These are phyloP conservation scores for Lentinus tigrinus DNA, from an alignment of 768 basidiomycete genomes.

Conservation along the genomic window DNA sequence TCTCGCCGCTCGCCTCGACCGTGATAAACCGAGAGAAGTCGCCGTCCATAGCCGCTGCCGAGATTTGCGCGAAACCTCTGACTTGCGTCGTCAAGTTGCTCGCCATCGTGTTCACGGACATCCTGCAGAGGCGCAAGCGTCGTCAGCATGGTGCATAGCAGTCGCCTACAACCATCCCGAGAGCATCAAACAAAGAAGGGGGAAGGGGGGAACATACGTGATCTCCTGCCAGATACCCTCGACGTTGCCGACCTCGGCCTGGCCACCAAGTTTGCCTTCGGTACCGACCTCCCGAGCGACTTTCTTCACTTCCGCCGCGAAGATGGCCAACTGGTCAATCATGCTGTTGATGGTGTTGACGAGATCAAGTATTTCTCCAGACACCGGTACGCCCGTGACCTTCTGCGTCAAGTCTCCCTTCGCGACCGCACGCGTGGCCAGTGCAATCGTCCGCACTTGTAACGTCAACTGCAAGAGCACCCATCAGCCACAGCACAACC, in stretches of 20 bases:
- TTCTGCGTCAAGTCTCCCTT: slow-evolving; percentile 92
- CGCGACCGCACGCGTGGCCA: slow-evolving; percentile 93
- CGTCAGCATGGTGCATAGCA: slow-evolving; percentile 8
- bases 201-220: slow-evolving; percentile 61
- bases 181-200: background rate
- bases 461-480: slow-evolving; percentile 65
- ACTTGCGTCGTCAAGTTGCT: slow-evolving; percentile 97
- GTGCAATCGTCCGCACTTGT: slow-evolving; percentile 92
- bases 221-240: slow-evolving; percentile 99
- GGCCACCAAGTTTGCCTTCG: slow-evolving; percentile 97
- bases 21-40: slow-evolving; percentile 99
- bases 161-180: too few species aligned
- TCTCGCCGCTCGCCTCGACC: slow-evolving; percentile 96
- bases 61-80: slow-evolving; percentile 97
- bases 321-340: slow-evolving; percentile 68
- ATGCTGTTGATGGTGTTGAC: slow-evolving; percentile 97
- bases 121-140: slow-evolving; percentile 39
- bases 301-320: slow-evolving; percentile 84
- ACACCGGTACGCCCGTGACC: slow-evolving; percentile 87
- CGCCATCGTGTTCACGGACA: slow-evolving; percentile 98
- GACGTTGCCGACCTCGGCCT: slow-evolving; percentile 94
- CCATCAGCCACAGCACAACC: background rate
- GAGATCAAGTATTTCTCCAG: slow-evolving; percentile 93
- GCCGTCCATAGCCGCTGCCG: slow-evolving; percentile 97
- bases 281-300: slow-evolving; percentile 98